Evolutionary conservation across 331 rosid genomes (phyloP), one percentile per base, ranked within the genome.

Genomic region (Saraca asoca): DNA sequence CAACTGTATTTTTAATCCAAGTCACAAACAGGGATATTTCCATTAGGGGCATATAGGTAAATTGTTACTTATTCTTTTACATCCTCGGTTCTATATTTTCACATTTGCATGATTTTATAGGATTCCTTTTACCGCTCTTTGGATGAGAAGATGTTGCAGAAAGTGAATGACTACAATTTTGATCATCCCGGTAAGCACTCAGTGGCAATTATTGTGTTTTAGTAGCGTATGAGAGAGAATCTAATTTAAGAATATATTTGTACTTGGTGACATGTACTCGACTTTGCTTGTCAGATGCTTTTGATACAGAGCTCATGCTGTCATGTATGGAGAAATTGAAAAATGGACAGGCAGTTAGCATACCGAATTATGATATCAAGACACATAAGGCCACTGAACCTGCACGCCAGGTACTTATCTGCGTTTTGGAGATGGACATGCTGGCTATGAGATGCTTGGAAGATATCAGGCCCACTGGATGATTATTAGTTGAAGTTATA

Each of bases 181-280:
- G 95, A 91, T 81, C 95, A 86, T 86, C 97, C 95, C 49, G 91
- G 97, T 90, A 67, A 87, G 97, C 71, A 60, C 41, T 58, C 37
- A 34, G 34, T 39, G 14, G 11, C 35, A 5, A 0, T 76, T 24
- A 0, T 12, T 75, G 56, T 9, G 24, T 69, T 69, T 49, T 5
- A 71, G 3, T 75, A 59, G 13, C 54, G n/a, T n/a, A n/a, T n/a
- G n/a, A n/a, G n/a, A n/a, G n/a, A n/a, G n/a, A n/a, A n/a, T n/a
- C n/a, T n/a, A n/a, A 55, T 41, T 41, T 8, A 57, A 1, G 42
- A 19, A 12, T 62, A 0, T 7, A 39, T 51, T 58, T 3, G 58
- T 64, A 31, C 62, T 6, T 12, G 45, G 14, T 0, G 5, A 14
- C 12, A 15, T 50, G 9, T 35, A 38, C 37, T 44, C 34, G 8